Evolutionary conservation across 441 rosid genomes (phyloP), one percentile per base, ranked within the genome.

Genomic region (Iberis amara): DNA sequence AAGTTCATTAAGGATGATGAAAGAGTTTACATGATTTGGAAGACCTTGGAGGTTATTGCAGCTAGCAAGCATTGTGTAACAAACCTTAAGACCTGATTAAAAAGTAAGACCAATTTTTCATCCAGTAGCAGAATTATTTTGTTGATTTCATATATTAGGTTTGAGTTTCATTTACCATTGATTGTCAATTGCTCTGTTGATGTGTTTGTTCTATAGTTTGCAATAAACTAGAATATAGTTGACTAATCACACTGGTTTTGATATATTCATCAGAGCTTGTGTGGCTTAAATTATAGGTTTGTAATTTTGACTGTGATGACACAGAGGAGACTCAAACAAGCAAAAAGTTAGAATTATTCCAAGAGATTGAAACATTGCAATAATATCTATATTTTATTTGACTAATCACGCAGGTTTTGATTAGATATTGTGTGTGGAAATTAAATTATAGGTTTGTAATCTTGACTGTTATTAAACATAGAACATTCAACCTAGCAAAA

Each of bases 201-300:
- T 11, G 10, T 39, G 10, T 41, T 32, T 56, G 61, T 0, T 56
- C 1, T n/a, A 9, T 44, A 31, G 41, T 42, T 56, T 45, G 36
- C 30, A 35, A 35, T 44, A 24, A 44, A 55, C 14, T 21, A 55
- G 13, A 56, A 1, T 56, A 21, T 57, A 47, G 55, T 58, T 58
- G 62, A 57, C 46, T 57, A 44, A 57, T 18, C 30, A 28, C n/a
- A 47, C 32, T 7, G 0, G 0, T 11, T 36, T 56, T 45, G 38
- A 57, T 26, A 36, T 24, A 7, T 37, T 57, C 53, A 8, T 45
- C 10, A 45, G 11, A 27, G 12, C 37, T 37, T 37, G 38, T 57
- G 39, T 15, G 62, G 39, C 38, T 38, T 46, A 46, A 26, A 24
- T 4, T 8, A 57, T 3, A 32, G 10, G 7, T 6, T 13, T 18